These are phyloP conservation scores for Heliosperma pusillum DNA, from an alignment of 148 eudicot species.

Conservation along the genomic window DNA sequence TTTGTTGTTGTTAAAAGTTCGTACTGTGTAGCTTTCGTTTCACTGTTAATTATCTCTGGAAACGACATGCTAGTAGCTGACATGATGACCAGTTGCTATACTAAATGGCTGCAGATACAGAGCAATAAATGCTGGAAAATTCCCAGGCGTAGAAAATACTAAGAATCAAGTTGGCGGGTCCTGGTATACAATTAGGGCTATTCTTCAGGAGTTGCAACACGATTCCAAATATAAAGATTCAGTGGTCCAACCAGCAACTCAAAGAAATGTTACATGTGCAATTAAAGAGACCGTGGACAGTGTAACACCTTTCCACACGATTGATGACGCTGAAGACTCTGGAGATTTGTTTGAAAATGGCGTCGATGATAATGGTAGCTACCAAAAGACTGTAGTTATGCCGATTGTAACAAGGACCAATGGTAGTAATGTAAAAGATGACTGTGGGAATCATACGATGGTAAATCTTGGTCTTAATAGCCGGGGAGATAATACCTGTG, in stretches of 20 bases:
- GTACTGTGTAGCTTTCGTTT: background rate
- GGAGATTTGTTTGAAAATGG: conserved; percentile 7
- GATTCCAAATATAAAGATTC: conserved; percentile 11
- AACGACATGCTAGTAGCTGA: background rate
- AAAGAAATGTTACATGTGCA: conserved; percentile 4
- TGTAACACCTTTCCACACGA: background rate
- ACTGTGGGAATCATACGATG: background rate
- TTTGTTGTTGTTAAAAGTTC: too few relatives aligned
- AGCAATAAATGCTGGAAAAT: conserved; percentile 32
- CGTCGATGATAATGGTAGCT: too few relatives aligned
- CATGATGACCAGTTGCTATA: background rate
- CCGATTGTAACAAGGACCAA: background rate
- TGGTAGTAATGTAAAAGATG: background rate
- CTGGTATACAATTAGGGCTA: conserved; percentile 23
- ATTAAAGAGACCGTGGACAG: background rate
- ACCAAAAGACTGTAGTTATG: too few relatives aligned
- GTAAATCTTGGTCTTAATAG: background rate
- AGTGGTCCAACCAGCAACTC: background rate
- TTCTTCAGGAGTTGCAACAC: conserved; percentile 35
- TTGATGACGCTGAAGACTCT: conserved; percentile 2
- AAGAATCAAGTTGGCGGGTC: conserved; percentile 29
- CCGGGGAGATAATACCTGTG: background rate
- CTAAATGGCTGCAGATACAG: conserved; percentile 32
- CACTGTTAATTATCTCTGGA: background rate
- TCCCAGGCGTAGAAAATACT: conserved; percentile 22